Base-by-base conservation (phyloP, 2,329 filamentous ascomycete genomes). In the Xylaria digitata region DNA sequence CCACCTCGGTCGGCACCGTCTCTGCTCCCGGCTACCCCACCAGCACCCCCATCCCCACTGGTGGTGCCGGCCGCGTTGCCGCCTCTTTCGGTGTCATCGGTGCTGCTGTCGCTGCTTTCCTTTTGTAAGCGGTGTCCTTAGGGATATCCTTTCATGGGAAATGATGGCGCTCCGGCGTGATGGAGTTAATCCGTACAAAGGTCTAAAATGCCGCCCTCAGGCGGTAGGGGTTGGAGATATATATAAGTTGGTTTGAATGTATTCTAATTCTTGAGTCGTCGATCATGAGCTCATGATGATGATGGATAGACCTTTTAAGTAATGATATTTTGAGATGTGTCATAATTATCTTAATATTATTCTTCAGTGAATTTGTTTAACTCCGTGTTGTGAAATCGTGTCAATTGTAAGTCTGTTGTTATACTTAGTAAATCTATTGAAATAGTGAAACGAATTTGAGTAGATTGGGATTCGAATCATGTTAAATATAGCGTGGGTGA, bases 251-350 rank as follows among this genome's bases (percentile, higher is more conserved):
- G 68, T 68, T 70, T 70, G 68, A 52, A 63, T 70, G 68, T 70
- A 70, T 70, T 70, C 66, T 70, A 68, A 63, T 70, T 70, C 65
- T 70, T 66, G 63, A 65, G 52, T 70, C 68, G 59, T 70, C 68
- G 59, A 66, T 68, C 68, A 70, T 70, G 68, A 70, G 56, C 26
- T 54, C 61, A 70, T 70, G 68, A 68, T 70, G 65, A 68, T 70
- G 68, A 70, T 69, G 55, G 46, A 70, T 70, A 70, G 68, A 70
- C 63, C 65, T 62, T 68, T 70, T 68, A 61, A 60, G 61, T 67
- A 68, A 68, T 68, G 68, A 66, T 70, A 70, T 70, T 64, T 61
- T 62, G 8, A 66, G 65, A 68, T 70, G 66, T 70, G 68, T 63
- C 63, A 57, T 19, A 58, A 32, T 13, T 45, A 1, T 30, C 21